Percentiles rank a stretch among this genome's conserved stretches.
These are phyloP conservation scores for Aspergillus sp. DNA, from an alignment of 2,329 filamentous ascomycete genomes.

Conservation along the genomic window DNA sequence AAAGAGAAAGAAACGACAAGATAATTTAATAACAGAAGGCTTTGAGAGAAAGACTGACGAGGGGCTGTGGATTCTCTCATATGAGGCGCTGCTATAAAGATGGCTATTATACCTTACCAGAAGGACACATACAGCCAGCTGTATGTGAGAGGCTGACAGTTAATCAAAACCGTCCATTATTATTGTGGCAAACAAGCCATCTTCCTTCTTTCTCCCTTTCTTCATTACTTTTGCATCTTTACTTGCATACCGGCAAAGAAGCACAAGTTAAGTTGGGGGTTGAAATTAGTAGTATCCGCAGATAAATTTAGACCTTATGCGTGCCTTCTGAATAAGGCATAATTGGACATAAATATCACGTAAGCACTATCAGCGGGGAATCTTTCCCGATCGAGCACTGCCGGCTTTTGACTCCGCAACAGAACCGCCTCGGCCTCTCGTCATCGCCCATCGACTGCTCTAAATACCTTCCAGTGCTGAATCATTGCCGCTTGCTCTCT, in stretches of 20 bases:
- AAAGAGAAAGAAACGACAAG: conserved; percentile 1
- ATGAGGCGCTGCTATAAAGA: not conserved
- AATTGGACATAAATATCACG: too few relatives aligned
- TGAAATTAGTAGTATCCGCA: too few relatives aligned
- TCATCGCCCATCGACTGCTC: not conserved
- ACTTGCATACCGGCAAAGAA: too few relatives aligned
- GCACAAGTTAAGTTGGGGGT: too few relatives aligned
- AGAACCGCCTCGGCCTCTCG: not conserved
- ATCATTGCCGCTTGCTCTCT: too few relatives aligned
- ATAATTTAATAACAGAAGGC: not conserved
- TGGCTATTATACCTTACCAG: not conserved
- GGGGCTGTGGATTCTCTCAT: not conserved
- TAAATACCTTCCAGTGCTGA: too few relatives aligned
- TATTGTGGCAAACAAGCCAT: too few relatives aligned
- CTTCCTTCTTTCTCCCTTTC: too few relatives aligned
- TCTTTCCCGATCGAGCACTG: not conserved
- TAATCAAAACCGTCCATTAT: too few relatives aligned
- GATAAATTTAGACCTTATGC: not conserved
- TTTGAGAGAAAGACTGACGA: not conserved
- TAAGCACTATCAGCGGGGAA: not conserved
- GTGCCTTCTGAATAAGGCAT: not conserved
- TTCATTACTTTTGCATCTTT: too few relatives aligned
- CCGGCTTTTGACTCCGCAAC: not conserved
- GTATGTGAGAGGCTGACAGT: not conserved
- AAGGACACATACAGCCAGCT: not conserved